A percentile compares a stretch with the other conserved stretches of the same genome.
Conservation (phyloP, 2,329 filamentous ascomycete genomes). For the Nemania sp. region DNA sequence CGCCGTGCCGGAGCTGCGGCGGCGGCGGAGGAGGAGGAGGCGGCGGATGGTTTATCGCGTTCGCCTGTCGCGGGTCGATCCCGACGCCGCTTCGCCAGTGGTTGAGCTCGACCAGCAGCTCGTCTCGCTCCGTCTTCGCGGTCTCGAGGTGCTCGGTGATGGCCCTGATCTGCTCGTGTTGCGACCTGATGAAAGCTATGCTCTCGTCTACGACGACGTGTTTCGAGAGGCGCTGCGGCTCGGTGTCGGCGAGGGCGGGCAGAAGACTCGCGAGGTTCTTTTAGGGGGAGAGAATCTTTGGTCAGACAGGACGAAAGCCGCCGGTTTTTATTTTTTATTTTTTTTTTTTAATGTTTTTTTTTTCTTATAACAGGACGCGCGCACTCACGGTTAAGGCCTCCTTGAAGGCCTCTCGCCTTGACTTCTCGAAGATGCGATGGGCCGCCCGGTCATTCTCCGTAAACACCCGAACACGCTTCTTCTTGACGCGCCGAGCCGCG, state of each 20-base stretch:
- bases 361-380: too few species aligned
- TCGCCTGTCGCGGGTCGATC: conserved; percentile 30
- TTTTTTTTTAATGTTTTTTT: too few species aligned
- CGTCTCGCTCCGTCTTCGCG: conserved; percentile 29
- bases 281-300: background rate
- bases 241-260: conserved; percentile 41
- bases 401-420: conserved; percentile 48
- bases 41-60: conserved; percentile 3
- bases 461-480: conserved; percentile 46
- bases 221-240: conserved; percentile 46
- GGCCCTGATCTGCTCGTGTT: conserved; percentile 32
- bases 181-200: conserved; percentile 39
- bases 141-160: conserved; percentile 24
- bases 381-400: conserved; percentile 43
- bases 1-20: conserved; percentile 8
- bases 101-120: conserved; percentile 31
- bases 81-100: conserved; percentile 30
- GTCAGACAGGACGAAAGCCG: background rate
- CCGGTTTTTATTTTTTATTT: too few species aligned
- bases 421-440: conserved; percentile 48
- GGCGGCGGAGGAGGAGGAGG: too few species aligned
- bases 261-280: conserved; percentile 44
- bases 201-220: conserved; percentile 46
- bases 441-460: conserved; percentile 48
- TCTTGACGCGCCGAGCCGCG: conserved; percentile 30